Evolutionary conservation across 1,139 yeast species (phyloP), one percentile per base, ranked within the genome.

Genomic region (Kodamaea ohmeri): DNA sequence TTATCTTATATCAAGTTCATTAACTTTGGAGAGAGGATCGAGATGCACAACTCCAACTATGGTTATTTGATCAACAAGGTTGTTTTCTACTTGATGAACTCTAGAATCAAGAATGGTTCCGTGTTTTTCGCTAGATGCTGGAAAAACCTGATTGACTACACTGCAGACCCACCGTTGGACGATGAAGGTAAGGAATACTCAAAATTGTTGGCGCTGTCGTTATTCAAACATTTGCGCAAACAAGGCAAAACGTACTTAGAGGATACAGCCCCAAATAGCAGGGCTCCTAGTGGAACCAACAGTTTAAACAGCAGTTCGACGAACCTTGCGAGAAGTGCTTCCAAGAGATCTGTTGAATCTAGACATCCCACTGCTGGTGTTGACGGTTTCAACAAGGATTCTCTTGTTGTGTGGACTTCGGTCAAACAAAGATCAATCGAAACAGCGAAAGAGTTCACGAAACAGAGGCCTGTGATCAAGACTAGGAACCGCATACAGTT

Each of bases 51-150:
- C 53, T 81, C 92, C 27, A 83, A 83, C 50, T 78, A 86, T 50
- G 97, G 97, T 12, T 92, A 90, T 59, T 71, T 92, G 57, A 82
- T 88, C 46, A 87, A 90, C 57, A 83, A 92, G 53, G 92, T 90
- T 32, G 88, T 90, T 16, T 88, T 87, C 60, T 90, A 86, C 61
- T 67, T 90, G 54, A 85, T 90, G 88, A 90, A 90, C 62, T 75
- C 92, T 11, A 76, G 88, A 48, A 82, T 87, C 52, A 86, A 88
- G 57, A 74, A 79, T 41, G 96, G 97, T 2, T 83, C 89, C 27
- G 89, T 88, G 22, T 92, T 77, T 62, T 88, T 88, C 65, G 95
- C 96, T 2, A 71, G 96, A 44, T 83, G 89, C 57, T 83, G 87
- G 41, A 76, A 80, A 43, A 77, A 76, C 51, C 67, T 73, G 48